Evolutionary conservation across 305 asterid species (phyloP).

Genomic region (Ilex paraguariensis): DNA sequence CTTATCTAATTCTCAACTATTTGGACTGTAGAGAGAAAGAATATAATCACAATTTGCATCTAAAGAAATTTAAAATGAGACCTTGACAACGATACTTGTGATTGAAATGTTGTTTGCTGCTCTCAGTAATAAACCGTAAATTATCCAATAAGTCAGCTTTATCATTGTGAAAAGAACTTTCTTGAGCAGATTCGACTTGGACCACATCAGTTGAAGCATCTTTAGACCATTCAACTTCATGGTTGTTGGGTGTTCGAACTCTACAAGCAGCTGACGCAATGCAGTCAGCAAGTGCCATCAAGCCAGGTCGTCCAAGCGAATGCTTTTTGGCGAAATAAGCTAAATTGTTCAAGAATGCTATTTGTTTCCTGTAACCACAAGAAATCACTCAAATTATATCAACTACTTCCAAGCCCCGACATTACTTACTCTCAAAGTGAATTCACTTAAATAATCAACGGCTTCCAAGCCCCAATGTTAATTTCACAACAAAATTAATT

Average conservation of each 20-base stretch:
- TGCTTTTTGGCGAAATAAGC: conserved; percentile 53
- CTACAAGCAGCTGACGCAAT: conserved; percentile 75
- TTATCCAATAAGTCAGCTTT: conserved; percentile 62
- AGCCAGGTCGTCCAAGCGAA: conserved; percentile 90
- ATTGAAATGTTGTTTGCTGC: conserved; percentile 91
- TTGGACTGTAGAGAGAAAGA: neutral
- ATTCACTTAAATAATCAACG: neutral
- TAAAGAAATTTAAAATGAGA: conserved; percentile 18
- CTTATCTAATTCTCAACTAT: too few relatives aligned
- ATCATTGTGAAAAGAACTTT: conserved; percentile 30
- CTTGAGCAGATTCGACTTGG: conserved; percentile 30
- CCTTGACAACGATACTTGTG: conserved; percentile 82
- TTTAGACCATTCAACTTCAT: conserved; percentile 18
- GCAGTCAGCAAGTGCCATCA: conserved; percentile 87
- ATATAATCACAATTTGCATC: neutral
- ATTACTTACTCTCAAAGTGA: neutral
- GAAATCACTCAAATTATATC: conserved; percentile 16
- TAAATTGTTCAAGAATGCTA: conserved; percentile 53
- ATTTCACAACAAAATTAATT: too few relatives aligned
- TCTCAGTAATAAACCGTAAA: conserved; percentile 71
- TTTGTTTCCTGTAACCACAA: conserved; percentile 45
- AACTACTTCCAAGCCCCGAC: neutral
- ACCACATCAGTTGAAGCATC: conserved; percentile 30
- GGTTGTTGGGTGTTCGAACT: conserved; percentile 25
- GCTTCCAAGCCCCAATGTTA: too few relatives aligned